A percentile compares a stretch with the other conserved stretches of the same genome.
Conservation (phyloP, 2,329 filamentous ascomycete genomes). For the Endocalyx cinctus region DNA sequence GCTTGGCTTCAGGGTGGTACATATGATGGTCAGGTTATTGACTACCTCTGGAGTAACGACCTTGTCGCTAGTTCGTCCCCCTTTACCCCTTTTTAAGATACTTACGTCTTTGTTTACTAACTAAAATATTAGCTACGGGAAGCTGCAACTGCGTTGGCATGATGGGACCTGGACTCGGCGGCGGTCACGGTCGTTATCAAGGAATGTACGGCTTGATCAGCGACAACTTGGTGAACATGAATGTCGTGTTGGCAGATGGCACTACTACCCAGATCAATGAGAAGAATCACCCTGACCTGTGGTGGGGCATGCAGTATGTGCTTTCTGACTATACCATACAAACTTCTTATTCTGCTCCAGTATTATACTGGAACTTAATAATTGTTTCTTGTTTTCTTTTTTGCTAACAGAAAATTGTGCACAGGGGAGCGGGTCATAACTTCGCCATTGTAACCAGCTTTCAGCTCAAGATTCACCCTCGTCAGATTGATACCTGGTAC, state of each 20-base stretch:
- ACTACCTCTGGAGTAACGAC: too few species aligned
- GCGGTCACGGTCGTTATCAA: slow-evolving; percentile 16
- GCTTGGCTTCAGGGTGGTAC: background rate
- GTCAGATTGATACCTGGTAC: slow-evolving; percentile 13
- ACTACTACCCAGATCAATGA: slow-evolving; percentile 2
- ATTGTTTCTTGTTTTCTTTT: too few species aligned
- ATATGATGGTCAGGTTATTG: background rate
- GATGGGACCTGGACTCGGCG: slow-evolving; percentile 16
- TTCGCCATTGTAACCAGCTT: slow-evolving; percentile 8
- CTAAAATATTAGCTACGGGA: slow-evolving; percentile 7
- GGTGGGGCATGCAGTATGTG: slow-evolving; percentile 10
- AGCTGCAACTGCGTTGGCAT: slow-evolving; percentile 15
- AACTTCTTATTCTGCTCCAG: too few species aligned
- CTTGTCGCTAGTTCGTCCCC: too few species aligned
- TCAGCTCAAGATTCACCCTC: slow-evolving; percentile 10
- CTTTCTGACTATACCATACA: too few species aligned
- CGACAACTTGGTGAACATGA: slow-evolving; percentile 6
- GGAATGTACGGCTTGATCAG: slow-evolving; percentile 15
- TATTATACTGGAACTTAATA: too few species aligned
- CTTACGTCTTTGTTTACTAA: too few species aligned
- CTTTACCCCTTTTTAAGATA: too few species aligned
- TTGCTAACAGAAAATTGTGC: too few species aligned
- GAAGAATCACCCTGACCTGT: slow-evolving; percentile 4
- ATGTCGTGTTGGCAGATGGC: slow-evolving; percentile 10
- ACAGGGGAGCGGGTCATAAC: slow-evolving; percentile 6